Percentiles rank a stretch among this genome's conserved stretches.
Conservation (phyloP, 768 basidiomycete species). For the Suillus subluteus region DNA sequence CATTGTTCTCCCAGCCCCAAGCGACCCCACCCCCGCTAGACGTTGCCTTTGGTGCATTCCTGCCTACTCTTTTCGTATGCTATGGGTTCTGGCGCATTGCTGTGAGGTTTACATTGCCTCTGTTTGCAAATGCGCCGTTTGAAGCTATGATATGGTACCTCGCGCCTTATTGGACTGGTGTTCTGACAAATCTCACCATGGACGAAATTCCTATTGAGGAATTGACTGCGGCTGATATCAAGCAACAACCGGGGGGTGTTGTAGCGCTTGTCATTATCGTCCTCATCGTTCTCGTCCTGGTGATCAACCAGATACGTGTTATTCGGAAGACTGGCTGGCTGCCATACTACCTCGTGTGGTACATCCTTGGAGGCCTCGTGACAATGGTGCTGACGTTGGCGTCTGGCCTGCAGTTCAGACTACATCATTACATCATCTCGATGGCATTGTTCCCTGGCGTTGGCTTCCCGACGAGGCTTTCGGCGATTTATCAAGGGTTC, state of each 20-base stretch:
- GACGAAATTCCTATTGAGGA: slow-evolving; percentile 77
- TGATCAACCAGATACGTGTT: slow-evolving; percentile 78
- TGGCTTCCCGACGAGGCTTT: slow-evolving; percentile 79
- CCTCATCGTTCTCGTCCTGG: slow-evolving; percentile 59
- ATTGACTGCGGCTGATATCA: slow-evolving; percentile 71
- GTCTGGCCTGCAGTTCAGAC: slow-evolving; percentile 67
- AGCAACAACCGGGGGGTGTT: slow-evolving; percentile 66
- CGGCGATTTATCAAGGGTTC: slow-evolving; percentile 81
- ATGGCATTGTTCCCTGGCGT: slow-evolving; percentile 78
- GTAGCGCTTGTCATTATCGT: slow-evolving; percentile 69
- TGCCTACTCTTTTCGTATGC: slow-evolving; percentile 76
- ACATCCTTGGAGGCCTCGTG: slow-evolving; percentile 66
- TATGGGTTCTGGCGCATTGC: slow-evolving; percentile 82
- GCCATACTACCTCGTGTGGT: slow-evolving; percentile 77
- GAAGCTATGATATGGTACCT: slow-evolving; percentile 79
- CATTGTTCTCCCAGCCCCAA: slow-evolving; percentile 76
- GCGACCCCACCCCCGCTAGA: slow-evolving; percentile 69
- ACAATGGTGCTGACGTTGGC: slow-evolving; percentile 66
- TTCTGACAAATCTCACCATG: slow-evolving; percentile 73
- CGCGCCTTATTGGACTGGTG: slow-evolving; percentile 76
- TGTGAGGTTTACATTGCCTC: slow-evolving; percentile 73
- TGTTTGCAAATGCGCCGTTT: slow-evolving; percentile 66
- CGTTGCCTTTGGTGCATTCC: slow-evolving; percentile 74
- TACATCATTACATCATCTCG: slow-evolving; percentile 85
- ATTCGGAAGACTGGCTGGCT: slow-evolving; percentile 87